These are phyloP conservation scores for Ustilago shanxiensis DNA, from an alignment of 1,284 basidiomycete species.

Conservation along the genomic window DNA sequence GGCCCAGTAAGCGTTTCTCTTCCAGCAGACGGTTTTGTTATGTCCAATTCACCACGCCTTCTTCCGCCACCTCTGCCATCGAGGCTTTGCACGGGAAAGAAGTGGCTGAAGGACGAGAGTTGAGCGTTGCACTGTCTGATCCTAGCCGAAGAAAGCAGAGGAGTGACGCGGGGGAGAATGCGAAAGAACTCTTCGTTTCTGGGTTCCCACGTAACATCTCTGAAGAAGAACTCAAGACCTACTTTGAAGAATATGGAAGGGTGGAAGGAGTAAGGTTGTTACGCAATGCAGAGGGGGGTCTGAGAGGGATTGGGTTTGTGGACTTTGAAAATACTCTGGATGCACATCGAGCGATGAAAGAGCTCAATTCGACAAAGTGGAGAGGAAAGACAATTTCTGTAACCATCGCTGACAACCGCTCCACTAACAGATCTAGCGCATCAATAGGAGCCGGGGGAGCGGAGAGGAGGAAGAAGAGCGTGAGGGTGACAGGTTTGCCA, in stretches of 20 bases:
- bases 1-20: conserved; percentile 98
- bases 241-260: conserved; percentile 81
- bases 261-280: conserved; percentile 85
- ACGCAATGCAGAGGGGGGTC: conserved; percentile 78
- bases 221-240: conserved; percentile 79
- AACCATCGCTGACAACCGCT: conserved; percentile 43
- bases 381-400: conserved; percentile 61
- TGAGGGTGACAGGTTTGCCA: conserved; percentile 56
- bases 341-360: conserved; percentile 62
- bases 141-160: conserved; percentile 88
- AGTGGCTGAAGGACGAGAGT: conserved; percentile 74
- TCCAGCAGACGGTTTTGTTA: conserved; percentile 92
- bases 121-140: conserved; percentile 90
- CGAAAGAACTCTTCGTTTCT: conserved; percentile 85
- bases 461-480: conserved; percentile 39
- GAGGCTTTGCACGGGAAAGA: conserved; percentile 83
- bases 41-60: conserved; percentile 87
- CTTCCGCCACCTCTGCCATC: conserved; percentile 82
- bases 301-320: conserved; percentile 91
- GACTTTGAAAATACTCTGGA: conserved; percentile 78
- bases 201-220: conserved; percentile 82
- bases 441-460: background rate
- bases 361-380: conserved; percentile 58
- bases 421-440: conserved; percentile 7
- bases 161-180: conserved; percentile 83